Evolutionary conservation across 345 rosid genomes (phyloP), one percentile per base, ranked within the genome.

Genomic region (Passiflora organensis): DNA sequence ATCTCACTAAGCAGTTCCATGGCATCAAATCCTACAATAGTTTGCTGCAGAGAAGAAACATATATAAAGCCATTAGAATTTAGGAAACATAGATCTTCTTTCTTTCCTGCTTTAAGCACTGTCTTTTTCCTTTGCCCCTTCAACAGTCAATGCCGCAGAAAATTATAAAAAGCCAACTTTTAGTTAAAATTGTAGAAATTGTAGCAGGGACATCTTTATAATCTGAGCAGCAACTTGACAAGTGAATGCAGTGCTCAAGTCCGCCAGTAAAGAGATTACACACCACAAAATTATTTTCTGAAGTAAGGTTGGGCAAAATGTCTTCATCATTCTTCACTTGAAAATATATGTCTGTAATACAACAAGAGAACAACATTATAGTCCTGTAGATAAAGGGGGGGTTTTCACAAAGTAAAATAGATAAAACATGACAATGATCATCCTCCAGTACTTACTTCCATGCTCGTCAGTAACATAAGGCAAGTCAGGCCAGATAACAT

Each of bases 321-420:
- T 93, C 95, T 65, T 86, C 95, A 60, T 89, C 95, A 51, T 79
- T 76, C 68, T 81, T 84, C 62, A 89, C 89, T 79, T 78, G 87
- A 72, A 93, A 80, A 73, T 84, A 89, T 62, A 86, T 64, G 76
- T 78, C 99, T 93, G 91, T 63, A 76, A 65, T 13, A 39, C 1
- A 73, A n/a, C n/a, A n/a, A n/a, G n/a, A n/a, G n/a, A n/a, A n/a
- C n/a, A n/a, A n/a, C n/a, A n/a, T n/a, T n/a, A n/a, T n/a, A n/a
- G n/a, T n/a, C n/a, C n/a, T n/a, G n/a, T 58, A 43, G 56, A 8
- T 68, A 16, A 28, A 2, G 34, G 8, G 34, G 34, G 34, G 5
- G 3, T 28, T 28, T 28, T 28, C 34, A 28, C 19, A 59, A 15
- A 62, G 48, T 19, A 67, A 52, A 0, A n/a, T 74, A 12, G 53